Conservation (phyloP, 2,329 filamentous ascomycete genomes). For the Xylariaceae sp. region DNA sequence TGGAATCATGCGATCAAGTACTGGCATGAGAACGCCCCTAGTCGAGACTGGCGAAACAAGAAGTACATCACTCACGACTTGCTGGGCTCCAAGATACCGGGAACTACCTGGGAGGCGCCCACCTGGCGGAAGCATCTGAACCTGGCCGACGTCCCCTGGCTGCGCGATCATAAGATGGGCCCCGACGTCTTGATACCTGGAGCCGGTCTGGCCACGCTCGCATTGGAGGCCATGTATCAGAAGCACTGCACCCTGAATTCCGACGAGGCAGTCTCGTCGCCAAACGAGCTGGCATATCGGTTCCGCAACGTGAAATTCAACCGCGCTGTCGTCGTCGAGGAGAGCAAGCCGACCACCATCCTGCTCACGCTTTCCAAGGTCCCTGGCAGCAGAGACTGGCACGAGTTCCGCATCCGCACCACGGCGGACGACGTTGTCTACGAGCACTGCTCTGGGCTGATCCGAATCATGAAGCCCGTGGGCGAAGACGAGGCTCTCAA, state of each 20-base stretch:
- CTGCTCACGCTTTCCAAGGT: neutral
- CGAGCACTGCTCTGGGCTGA: slow-evolving; percentile 2
- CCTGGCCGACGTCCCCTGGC: slow-evolving; percentile 2
- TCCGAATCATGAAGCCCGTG: slow-evolving; percentile 12
- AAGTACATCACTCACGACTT: slow-evolving; percentile 1
- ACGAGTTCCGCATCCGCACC: neutral
- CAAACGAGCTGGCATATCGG: neutral
- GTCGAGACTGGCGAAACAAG: neutral
- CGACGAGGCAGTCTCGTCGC: neutral
- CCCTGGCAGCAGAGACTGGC: neutral
- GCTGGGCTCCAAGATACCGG: neutral
- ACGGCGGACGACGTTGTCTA: neutral
- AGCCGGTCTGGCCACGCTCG: slow-evolving; percentile 1
- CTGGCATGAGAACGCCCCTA: slow-evolving; percentile 1
- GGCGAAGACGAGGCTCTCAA: neutral
- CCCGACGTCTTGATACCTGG: neutral
- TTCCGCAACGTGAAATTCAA: neutral
- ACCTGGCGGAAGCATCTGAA: slow-evolving; percentile 3
- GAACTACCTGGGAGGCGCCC: neutral
- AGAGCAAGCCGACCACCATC: neutral
- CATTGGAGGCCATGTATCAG: slow-evolving; percentile 1
- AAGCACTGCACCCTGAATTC: slow-evolving; percentile 5
- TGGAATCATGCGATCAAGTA: slow-evolving; percentile 17
- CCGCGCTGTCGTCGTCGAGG: neutral
- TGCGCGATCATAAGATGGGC: slow-evolving; percentile 1